phyloP scores from a whole-genome alignment of 768 basidiomycete species.

The Neoboletus subvelutipes region DNA sequence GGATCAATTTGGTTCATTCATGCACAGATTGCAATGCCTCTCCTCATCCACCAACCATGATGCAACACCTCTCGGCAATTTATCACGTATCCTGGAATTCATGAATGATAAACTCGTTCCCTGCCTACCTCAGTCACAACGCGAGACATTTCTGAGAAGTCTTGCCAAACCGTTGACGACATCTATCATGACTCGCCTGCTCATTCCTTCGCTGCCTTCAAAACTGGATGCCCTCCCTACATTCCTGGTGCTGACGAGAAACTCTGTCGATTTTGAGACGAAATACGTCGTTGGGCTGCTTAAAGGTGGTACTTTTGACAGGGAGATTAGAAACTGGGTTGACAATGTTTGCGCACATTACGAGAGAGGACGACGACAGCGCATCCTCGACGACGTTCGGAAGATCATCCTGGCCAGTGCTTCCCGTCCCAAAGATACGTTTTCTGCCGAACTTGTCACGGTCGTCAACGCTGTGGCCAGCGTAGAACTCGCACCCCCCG shows the following conservation, averaged over 20 bases:
- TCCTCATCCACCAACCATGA: slow-evolving; percentile 42
- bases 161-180: slow-evolving; percentile 60
- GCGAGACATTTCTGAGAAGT: slow-evolving; percentile 48
- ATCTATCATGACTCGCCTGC: slow-evolving; percentile 62
- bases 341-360: slow-evolving; percentile 71
- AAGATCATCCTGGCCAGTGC: slow-evolving; percentile 44
- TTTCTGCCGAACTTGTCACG: slow-evolving; percentile 23
- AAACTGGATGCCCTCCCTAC: slow-evolving; percentile 56
- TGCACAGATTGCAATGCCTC: slow-evolving; percentile 49
- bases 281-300: slow-evolving; percentile 50
- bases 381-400: slow-evolving; percentile 64
- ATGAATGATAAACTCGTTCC: slow-evolving; percentile 57
- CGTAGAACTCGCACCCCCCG: not conserved
- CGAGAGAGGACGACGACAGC: slow-evolving; percentile 68
- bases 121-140: slow-evolving; percentile 48
- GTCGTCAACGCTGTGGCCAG: not conserved
- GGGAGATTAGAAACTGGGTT: slow-evolving; percentile 65
- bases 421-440: slow-evolving; percentile 22
- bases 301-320: slow-evolving; percentile 46
- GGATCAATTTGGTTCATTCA: slow-evolving; percentile 32
- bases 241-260: slow-evolving; percentile 56
- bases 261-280: slow-evolving; percentile 69
- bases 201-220: slow-evolving; percentile 70
- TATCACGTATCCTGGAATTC: slow-evolving; percentile 62
- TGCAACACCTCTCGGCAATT: slow-evolving; percentile 46